Evolutionary conservation across 2,329 filamentous ascomycete species (phyloP), one percentile per base, ranked within the genome.

Genomic region (Fusarium verticillioides): DNA sequence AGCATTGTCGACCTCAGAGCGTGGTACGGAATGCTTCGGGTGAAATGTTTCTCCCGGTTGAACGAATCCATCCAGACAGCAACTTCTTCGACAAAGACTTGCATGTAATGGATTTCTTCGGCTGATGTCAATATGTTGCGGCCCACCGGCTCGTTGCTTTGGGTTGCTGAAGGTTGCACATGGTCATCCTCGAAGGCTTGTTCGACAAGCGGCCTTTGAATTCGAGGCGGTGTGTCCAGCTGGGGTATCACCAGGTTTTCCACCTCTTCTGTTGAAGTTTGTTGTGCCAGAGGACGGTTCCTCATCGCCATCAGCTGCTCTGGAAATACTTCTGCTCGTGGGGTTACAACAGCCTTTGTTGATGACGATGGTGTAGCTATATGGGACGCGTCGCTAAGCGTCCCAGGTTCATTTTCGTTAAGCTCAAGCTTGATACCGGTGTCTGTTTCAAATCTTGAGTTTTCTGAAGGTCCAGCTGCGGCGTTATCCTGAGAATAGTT

Each of bases 11-110:
- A 94, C 61, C 91, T 89, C 30, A 97, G 85, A 2, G 95, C 91
- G 77, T 96, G 89, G 77, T 94, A 95, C 0, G 96, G 95, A n/a
- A 98, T 86, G 23, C 94, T 85, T 53, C 93, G 89, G 30, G 94
- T 94, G 81, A 98, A 98, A 84, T 97, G 93, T 83, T 96, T 96
- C 73, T 92, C 88, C 39, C 90, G 88, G 83, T 97, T 94, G 85
- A 98, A 91, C 46, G 91, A 94, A 82, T 98, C 96, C 94, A 98
- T 97, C 94, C 96, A 98, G 7, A 94, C 83, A 2, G 93, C 95
- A 5, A 98, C 94, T 74, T 97, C 93, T 78, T 97, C 93, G 11
- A 97, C 92, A 80, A 97, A 98, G 0, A 95, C 91, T 80, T 97
- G 94, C 92, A 98, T 94, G 79, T 95, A 95, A n/a, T 92, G 84